Base-by-base conservation (phyloP, 352 stramenopile species). In the Phytophthora melonis region DNA sequence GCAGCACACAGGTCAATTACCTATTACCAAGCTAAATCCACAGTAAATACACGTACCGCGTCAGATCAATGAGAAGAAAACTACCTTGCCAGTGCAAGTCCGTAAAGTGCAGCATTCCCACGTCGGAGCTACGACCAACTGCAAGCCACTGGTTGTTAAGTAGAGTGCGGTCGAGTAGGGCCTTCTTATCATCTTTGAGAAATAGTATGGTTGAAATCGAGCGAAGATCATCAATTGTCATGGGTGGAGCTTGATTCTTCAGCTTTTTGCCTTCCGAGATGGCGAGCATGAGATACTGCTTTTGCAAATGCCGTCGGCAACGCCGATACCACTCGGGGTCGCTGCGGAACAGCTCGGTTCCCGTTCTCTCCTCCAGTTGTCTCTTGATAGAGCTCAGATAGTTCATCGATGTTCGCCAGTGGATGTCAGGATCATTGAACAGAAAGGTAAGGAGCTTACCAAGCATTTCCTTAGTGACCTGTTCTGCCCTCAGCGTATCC, bases 321-420 rank as follows among this genome's bases (percentile, higher is more conserved):
- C 63, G 52, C 4, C 63, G 53, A 49, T 63, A 69, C 23, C 25
- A 58, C 6, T 69, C 63, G 23, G 53, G 63, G 57, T 58, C 34
- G 0, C 7, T n/a, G 18, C 54, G 21, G 39, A 69, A 63, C 10
- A 57, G 13, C 14, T 56, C 23, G 5, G 58, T 19, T 56, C 43
- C 23, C 18, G 45, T 61, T 10, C 9, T 49, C 16, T 55, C 55
- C 19, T 69, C 52, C 2, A 58, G 25, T n/a, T 63, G 63, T 7
- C 23, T 32, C 41, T 70, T 69, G 43, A 64, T 58, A 71, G 47
- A n/a, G n/a, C n/a, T n/a, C n/a, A n/a, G n/a, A n/a, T n/a, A n/a
- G n/a, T 19, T 66, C 64, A 60, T 71, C 21, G 55, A 65, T n/a
- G 55, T 54, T 27, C 66, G 63, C n/a, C 63, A 43, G n/a, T 61